These are phyloP conservation scores for Dipodascus geniculatus DNA, from an alignment of 805 yeast genomes.

Conservation along the genomic window DNA sequence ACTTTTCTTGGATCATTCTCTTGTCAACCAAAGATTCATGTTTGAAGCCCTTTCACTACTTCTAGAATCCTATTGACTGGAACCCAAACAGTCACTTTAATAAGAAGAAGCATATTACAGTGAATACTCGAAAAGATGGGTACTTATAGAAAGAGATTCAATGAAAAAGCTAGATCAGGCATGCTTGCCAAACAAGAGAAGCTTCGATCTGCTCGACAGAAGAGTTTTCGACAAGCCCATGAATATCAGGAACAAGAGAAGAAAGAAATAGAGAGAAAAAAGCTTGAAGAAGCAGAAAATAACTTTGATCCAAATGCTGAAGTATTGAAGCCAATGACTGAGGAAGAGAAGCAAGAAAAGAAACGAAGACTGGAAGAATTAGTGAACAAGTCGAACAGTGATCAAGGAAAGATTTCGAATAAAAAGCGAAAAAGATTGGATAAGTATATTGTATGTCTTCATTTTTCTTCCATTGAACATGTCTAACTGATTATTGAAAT, in stretches of 20 bases:
- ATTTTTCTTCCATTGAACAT: no score
- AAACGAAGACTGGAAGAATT: conserved; percentile 54
- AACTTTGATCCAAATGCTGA: conserved; percentile 45
- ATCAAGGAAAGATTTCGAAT: conserved; percentile 45
- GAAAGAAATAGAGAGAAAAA: conserved; percentile 11
- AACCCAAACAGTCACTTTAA: no score
- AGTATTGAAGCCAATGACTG: conserved; percentile 48
- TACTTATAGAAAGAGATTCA: conserved; percentile 66
- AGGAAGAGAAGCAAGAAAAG: conserved; percentile 49
- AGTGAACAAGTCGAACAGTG: conserved; percentile 43
- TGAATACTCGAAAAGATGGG: conserved; percentile 41
- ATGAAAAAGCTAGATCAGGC: conserved; percentile 78
- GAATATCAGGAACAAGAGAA: conserved; percentile 30
- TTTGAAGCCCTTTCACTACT: no score
- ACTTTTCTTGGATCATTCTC: no score
- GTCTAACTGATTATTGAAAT: background rate
- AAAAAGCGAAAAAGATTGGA: conserved; percentile 71
- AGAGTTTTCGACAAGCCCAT: conserved; percentile 45
- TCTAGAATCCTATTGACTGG: no score
- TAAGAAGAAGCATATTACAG: background rate
- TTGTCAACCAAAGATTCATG: no score
- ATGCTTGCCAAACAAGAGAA: conserved; percentile 70
- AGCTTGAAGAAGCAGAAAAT: conserved; percentile 10
- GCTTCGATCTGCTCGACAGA: conserved; percentile 54
- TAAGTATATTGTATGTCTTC: conserved; percentile 50